Conservation (phyloP, 805 yeast genomes). For the Jamesozyma hellenica region DNA sequence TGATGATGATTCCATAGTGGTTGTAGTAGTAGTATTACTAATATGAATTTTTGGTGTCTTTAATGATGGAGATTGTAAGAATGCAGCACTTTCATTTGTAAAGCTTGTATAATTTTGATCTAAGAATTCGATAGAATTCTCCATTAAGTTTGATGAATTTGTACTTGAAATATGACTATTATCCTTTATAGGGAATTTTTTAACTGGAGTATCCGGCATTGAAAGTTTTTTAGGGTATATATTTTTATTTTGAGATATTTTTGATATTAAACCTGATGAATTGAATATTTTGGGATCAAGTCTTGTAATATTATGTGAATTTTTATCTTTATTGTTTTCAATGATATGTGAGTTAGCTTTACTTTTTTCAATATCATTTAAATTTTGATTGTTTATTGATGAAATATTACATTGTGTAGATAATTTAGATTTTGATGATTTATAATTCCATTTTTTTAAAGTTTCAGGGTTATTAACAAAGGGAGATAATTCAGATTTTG, state of each 20-base stretch:
- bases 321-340: constrained; percentile 3
- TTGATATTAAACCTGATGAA: constrained; percentile 24
- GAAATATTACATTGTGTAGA: too few relatives aligned
- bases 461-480: constrained; percentile 22
- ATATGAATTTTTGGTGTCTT: constrained; percentile 10
- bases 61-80: constrained; percentile 13
- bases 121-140: constrained; percentile 11
- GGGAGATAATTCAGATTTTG: constrained; percentile 26
- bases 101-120: constrained; percentile 8
- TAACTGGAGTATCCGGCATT: constrained; percentile 28
- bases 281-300: constrained; percentile 24
- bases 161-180: constrained; percentile 3
- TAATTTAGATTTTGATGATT: constrained; percentile 6
- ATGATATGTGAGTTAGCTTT: constrained; percentile 3
- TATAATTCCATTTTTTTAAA: constrained; percentile 13
- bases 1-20: too few relatives aligned
- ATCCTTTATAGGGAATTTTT: constrained; percentile 22
- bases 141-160: constrained; percentile 4
- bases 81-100: constrained; percentile 14
- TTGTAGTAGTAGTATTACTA: constrained; percentile 7
- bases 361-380: constrained; percentile 5
- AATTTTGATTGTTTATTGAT: too few relatives aligned
- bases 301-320: constrained; percentile 12
- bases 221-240: constrained; percentile 16
- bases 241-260: constrained; percentile 9